Evolutionary conservation across 495 filamentous ascomycete species (phyloP).

Genomic region (Pseudevernia furfuracea): DNA sequence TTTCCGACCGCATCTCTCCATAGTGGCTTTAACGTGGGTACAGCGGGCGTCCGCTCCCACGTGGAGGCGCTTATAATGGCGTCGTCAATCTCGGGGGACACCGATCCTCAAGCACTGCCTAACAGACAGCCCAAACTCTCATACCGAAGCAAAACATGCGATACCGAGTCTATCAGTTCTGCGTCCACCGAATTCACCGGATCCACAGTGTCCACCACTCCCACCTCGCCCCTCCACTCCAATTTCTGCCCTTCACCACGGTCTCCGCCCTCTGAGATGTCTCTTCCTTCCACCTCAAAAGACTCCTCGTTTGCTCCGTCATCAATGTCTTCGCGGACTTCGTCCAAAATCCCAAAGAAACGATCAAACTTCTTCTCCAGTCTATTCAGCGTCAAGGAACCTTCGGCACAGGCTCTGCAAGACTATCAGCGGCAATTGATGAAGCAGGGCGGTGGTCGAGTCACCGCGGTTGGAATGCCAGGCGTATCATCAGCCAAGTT

Average conservation of each 20-base stretch:
- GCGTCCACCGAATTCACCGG: not conserved
- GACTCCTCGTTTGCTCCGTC: conserved; percentile 11
- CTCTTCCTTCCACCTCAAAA: conserved; percentile 2
- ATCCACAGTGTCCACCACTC: not conserved
- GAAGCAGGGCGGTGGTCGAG: conserved; percentile 25
- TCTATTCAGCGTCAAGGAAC: conserved; percentile 29
- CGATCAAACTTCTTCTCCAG: conserved; percentile 21
- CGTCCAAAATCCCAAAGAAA: conserved; percentile 16
- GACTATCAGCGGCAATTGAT: conserved; percentile 25
- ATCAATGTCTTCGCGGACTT: not conserved
- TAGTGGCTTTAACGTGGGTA: not conserved
- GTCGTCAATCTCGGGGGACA: not conserved
- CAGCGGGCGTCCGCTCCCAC: not conserved
- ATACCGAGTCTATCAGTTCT: conserved; percentile 6
- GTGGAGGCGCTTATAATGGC: conserved; percentile 8
- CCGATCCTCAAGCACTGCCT: not conserved
- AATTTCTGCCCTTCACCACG: conserved; percentile 11
- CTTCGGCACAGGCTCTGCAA: conserved; percentile 27
- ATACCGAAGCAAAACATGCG: conserved; percentile 3
- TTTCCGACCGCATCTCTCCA: not conserved
- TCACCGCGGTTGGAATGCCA: conserved; percentile 26
- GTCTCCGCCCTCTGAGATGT: conserved; percentile 7
- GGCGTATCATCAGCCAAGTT: conserved; percentile 37
- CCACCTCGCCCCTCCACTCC: conserved; percentile 12
- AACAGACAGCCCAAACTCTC: conserved; percentile 6